Base-by-base conservation (phyloP, 148 eudicot genomes). In the Pharnaceum exiguum region DNA sequence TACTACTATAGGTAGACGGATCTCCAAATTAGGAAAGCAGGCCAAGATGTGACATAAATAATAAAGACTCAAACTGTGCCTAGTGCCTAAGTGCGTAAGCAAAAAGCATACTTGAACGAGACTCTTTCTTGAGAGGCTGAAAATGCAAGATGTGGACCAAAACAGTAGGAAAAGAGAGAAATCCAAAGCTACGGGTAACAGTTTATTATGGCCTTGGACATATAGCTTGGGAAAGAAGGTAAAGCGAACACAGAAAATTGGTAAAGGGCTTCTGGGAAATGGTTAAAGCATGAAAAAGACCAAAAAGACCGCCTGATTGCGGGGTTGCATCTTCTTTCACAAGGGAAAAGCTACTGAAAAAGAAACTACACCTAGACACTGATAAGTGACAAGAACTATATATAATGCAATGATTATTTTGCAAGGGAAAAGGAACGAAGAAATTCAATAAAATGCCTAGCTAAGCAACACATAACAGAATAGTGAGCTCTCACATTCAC, bases 281-380 rank as follows among this genome's bases (percentile, higher is more conserved):
- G 32, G 69, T 64, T 50, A 57, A 58, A 62, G 71, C 54, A 40
- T 31, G 55, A 57, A 68, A 38, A 63, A 60, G 46, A 61, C 68
- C 60, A 45, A n/a, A n/a, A n/a, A n/a, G n/a, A n/a, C n/a, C n/a
- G 32, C 49, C 64, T 29, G 75, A 66, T 63, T 83, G 88, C 69
- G 9, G 65, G 57, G 57, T 68, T 82, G 67, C 73, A 57, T 42
- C 75, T 80, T 88, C 71, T 82, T 29, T 69, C 54, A 58, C 60
- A 75, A 78, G 83, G 67, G 42, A 75, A 76, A 73, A 66, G 77
- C 71, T 40, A 22, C 7, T 32, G 36, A 44, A 86, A 1, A 74
- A 35, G 91, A 84, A 90, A 62, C 32, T 44, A 43, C 63, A 90
- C 86, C 97, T 70, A n/a, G n/a, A n/a, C n/a, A n/a, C n/a, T n/a